A percentile compares a stretch with the other conserved stretches of the same genome.
phyloP scores from a whole-genome alignment of 2,329 filamentous ascomycete genomes.

The Bimuria novae-zelandiae region DNA sequence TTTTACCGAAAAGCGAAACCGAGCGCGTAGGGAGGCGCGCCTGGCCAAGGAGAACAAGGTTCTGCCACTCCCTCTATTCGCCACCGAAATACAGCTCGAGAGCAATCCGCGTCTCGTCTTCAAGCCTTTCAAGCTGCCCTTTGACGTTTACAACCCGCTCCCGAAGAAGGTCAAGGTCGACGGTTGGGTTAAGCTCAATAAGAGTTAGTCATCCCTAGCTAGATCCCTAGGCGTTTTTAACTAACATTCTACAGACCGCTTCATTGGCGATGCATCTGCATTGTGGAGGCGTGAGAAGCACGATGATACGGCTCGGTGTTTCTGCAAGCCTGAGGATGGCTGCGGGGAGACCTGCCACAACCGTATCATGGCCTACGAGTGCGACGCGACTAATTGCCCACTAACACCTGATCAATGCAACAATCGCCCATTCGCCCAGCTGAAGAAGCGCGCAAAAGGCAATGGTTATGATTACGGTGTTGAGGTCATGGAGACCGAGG shows the following conservation, averaged over 20 bases:
- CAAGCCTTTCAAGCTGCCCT: constrained; percentile 86
- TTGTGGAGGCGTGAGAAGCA: constrained; percentile 82
- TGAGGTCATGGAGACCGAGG: constrained; percentile 87
- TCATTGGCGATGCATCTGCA: constrained; percentile 80
- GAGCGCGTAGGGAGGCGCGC: constrained; percentile 39
- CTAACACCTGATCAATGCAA: constrained; percentile 73
- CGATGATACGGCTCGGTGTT: constrained; percentile 68
- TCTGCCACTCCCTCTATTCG: constrained; percentile 79
- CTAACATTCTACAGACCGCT: constrained; percentile 67
- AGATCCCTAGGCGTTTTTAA: constrained; percentile 11
- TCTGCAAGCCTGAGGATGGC: constrained; percentile 64
- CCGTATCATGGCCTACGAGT: constrained; percentile 96
- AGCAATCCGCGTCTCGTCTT: constrained; percentile 53
- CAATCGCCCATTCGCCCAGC: constrained; percentile 84
- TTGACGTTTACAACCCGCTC: constrained; percentile 85
- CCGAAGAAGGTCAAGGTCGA: constrained; percentile 87
- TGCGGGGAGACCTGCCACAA: constrained; percentile 94
- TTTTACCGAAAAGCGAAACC: constrained; percentile 53
- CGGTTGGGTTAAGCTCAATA: constrained; percentile 89
- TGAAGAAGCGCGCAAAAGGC: constrained; percentile 69
- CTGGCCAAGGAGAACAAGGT: constrained; percentile 56
- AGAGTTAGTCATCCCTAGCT: constrained; percentile 64
- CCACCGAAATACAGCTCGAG: constrained; percentile 71
- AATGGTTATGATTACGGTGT: constrained; percentile 91
- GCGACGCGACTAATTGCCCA: constrained; percentile 86